Conservation (phyloP, 106 monocot species). For the Agapanthus africanus region DNA sequence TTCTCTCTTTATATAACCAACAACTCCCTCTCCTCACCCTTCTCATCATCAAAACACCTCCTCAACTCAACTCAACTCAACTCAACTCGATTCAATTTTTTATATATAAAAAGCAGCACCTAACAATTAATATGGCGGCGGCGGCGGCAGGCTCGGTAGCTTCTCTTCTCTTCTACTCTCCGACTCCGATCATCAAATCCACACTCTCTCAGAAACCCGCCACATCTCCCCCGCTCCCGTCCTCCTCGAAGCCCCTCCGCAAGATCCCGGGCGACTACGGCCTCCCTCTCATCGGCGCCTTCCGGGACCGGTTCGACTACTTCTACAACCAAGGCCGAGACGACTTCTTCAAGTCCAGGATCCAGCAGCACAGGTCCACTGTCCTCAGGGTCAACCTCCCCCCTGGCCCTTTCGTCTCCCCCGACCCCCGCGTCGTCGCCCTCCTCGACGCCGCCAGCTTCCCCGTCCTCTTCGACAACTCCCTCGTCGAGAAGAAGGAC, state of each 20-base stretch:
- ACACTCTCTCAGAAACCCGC: constrained; percentile 4
- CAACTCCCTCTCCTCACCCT: too few relatives aligned
- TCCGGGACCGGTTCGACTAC: constrained; percentile 36
- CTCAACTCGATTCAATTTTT: too few relatives aligned
- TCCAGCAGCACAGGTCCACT: constrained; percentile 52
- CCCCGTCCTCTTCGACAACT: constrained; percentile 81
- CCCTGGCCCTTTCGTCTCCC: constrained; percentile 66
- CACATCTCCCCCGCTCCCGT: not conserved
- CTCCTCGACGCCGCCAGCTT: constrained; percentile 79
- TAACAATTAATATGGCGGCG: too few relatives aligned
- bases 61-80: too few relatives aligned
- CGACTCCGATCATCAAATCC: too few relatives aligned
- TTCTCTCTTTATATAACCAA: too few relatives aligned
- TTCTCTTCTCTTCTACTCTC: too few relatives aligned
- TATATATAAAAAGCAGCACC: too few relatives aligned
- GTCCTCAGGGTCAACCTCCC: constrained; percentile 87
- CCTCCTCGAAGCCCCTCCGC: constrained; percentile 18
- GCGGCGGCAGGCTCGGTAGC: too few relatives aligned
- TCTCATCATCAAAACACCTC: too few relatives aligned
- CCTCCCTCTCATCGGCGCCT: constrained; percentile 35
- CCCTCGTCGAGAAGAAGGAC: constrained; percentile 82
- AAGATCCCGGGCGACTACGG: constrained; percentile 51
- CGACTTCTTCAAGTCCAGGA: constrained; percentile 59
- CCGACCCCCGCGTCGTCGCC: constrained; percentile 66
- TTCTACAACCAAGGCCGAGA: constrained; percentile 66